phyloP scores from a whole-genome alignment of 1,284 basidiomycete genomes.

The Pyrrhoderma noxium region DNA sequence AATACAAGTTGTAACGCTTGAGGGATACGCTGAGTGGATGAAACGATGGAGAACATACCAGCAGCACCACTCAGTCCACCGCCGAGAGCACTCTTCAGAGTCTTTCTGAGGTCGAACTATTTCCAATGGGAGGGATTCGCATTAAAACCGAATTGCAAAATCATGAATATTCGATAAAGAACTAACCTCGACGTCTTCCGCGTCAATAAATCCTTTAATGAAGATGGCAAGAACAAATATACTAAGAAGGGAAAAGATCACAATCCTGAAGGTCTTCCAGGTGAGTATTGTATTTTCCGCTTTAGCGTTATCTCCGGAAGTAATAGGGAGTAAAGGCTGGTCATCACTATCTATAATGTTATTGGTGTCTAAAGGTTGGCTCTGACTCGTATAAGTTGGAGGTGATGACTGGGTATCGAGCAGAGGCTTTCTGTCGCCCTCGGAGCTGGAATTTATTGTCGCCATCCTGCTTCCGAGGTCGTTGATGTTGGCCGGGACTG shows the following conservation, averaged over 20 bases:
- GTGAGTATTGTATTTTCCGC: neutral
- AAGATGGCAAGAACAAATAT: constrained; percentile 34
- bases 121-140: constrained; percentile 1
- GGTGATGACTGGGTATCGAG: too few relatives aligned
- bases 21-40: neutral
- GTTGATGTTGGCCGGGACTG: too few relatives aligned
- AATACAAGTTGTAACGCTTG: too few relatives aligned
- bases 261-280: constrained; percentile 17
- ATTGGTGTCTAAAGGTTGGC: too few relatives aligned
- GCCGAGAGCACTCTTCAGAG: constrained; percentile 73
- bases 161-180: neutral
- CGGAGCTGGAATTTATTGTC: too few relatives aligned
- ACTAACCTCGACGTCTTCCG: constrained; percentile 58
- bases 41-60: constrained; percentile 33
- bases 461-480: too few relatives aligned
- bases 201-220: constrained; percentile 58
- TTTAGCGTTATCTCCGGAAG: neutral
- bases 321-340: too few relatives aligned
- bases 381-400: too few relatives aligned
- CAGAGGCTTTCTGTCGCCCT: too few relatives aligned
- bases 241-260: constrained; percentile 26
- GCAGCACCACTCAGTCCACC: constrained; percentile 83
- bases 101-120: constrained; percentile 71
- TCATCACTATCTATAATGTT: too few relatives aligned
- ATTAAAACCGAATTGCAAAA: constrained; percentile 1